These are phyloP conservation scores for Linderniella brevidens DNA, from an alignment of 257 asterid species.

Conservation along the genomic window DNA sequence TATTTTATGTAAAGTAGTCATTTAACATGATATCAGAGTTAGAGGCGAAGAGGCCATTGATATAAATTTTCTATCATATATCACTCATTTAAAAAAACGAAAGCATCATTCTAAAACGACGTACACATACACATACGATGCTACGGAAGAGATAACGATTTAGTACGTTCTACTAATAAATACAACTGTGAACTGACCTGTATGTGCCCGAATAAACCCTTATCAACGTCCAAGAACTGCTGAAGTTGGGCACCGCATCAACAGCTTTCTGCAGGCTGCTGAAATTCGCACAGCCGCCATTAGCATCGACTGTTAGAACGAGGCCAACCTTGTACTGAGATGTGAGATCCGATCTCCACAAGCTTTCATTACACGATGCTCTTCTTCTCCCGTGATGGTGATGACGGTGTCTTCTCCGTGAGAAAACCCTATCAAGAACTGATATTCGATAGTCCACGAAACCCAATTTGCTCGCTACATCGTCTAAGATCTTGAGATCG, in stretches of 20 bases:
- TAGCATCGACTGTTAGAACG: constrained; percentile 52
- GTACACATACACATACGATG: not conserved
- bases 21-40: no score
- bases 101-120: no score
- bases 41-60: no score
- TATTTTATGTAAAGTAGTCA: no score
- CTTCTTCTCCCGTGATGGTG: constrained; percentile 11
- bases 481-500: constrained; percentile 11
- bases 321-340: constrained; percentile 20
- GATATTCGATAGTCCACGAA: constrained; percentile 13
- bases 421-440: constrained; percentile 7
- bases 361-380: constrained; percentile 18
- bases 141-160: no score
- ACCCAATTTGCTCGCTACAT: constrained; percentile 15
- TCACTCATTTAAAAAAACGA: no score
- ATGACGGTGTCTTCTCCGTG: constrained; percentile 12
- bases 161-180: no score
- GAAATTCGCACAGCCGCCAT: constrained; percentile 54
- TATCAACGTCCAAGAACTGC: constrained; percentile 35
- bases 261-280: constrained; percentile 64
- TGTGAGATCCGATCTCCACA: constrained; percentile 40
- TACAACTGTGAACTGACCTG: constrained; percentile 36
- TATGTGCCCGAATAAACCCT: constrained; percentile 50
- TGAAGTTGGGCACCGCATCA: constrained; percentile 43
- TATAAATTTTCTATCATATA: no score